Evolutionary conservation across 2,329 filamentous ascomycete species (phyloP).

Genomic region (Aspergillus aculeatus): DNA sequence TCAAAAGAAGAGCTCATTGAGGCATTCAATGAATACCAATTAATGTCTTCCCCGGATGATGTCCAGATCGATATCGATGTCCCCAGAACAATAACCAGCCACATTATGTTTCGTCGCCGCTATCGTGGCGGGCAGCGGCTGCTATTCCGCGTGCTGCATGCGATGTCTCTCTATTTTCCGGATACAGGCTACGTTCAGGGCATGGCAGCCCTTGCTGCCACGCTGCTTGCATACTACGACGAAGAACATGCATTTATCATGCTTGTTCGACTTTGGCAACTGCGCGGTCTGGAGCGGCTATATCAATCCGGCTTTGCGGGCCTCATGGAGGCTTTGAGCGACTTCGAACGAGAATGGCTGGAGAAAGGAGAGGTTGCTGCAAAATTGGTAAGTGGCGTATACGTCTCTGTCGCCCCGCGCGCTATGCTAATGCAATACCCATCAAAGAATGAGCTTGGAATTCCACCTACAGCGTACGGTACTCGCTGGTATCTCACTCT

Average conservation of each 20-base stretch:
- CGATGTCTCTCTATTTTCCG: conserved; percentile 85
- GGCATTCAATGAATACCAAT: conserved; percentile 70
- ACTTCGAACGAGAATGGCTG: conserved; percentile 85
- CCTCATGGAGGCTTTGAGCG: conserved; percentile 78
- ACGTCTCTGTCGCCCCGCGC: neutral
- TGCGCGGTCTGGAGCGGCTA: conserved; percentile 79
- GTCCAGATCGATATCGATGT: conserved; percentile 97
- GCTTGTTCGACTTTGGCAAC: conserved; percentile 90
- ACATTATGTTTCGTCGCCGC: conserved; percentile 93
- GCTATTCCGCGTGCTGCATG: conserved; percentile 88
- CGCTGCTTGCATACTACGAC: conserved; percentile 92
- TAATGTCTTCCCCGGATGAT: conserved; percentile 78
- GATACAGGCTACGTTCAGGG: conserved; percentile 95
- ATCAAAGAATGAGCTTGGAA: conserved; percentile 62
- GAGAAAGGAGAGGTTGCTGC: conserved; percentile 71
- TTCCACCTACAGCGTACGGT: conserved; percentile 88
- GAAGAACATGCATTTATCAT: conserved; percentile 94
- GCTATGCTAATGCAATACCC: neutral
- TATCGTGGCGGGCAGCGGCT: conserved; percentile 91
- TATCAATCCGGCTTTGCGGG: conserved; percentile 83
- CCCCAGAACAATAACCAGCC: conserved; percentile 86
- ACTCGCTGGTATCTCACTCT: conserved; percentile 96
- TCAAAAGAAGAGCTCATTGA: conserved; percentile 70
- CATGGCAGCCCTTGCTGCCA: conserved; percentile 92
- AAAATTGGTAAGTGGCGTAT: conserved; percentile 61